Evolutionary conservation across 768 basidiomycete species (phyloP).

Genomic region (Rubroboletus pulcherrimus): DNA sequence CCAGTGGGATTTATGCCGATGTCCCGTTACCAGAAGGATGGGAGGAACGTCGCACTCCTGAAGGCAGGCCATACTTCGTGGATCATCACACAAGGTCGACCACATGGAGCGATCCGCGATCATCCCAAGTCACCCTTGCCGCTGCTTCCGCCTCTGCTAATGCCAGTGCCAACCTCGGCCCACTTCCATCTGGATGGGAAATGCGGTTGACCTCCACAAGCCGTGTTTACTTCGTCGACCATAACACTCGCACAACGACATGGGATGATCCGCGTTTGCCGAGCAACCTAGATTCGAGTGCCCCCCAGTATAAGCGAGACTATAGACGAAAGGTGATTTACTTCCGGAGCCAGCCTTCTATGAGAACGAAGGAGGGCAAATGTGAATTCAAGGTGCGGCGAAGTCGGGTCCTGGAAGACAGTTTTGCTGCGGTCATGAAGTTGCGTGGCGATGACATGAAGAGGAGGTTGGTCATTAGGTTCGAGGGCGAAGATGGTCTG

Average conservation of each 20-base stretch:
- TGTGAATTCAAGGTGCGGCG: slow-evolving; percentile 85
- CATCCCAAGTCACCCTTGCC: slow-evolving; percentile 44
- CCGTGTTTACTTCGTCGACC: slow-evolving; percentile 90
- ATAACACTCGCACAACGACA: slow-evolving; percentile 83
- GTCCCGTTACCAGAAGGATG: slow-evolving; percentile 83
- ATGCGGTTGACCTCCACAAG: slow-evolving; percentile 86
- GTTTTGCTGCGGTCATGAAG: slow-evolving; percentile 81
- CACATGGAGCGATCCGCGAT: slow-evolving; percentile 87
- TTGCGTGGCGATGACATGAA: slow-evolving; percentile 68
- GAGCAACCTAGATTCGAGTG: slow-evolving; percentile 76
- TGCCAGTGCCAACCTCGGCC: slow-evolving; percentile 64
- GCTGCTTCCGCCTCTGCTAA: slow-evolving; percentile 41
- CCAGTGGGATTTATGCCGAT: slow-evolving; percentile 43
- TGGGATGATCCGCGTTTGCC: slow-evolving; percentile 94
- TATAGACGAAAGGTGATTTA: slow-evolving; percentile 90
- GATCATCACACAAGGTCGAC: slow-evolving; percentile 83
- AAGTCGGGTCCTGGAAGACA: slow-evolving; percentile 80
- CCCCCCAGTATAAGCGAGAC: slow-evolving; percentile 94
- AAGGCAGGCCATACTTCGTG: slow-evolving; percentile 73
- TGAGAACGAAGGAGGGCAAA: slow-evolving; percentile 73
- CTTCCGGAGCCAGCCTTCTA: slow-evolving; percentile 86
- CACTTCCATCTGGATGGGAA: slow-evolving; percentile 90
- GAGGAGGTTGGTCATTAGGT: slow-evolving; percentile 66
- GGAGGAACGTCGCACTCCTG: slow-evolving; percentile 89
- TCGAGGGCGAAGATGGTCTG: slow-evolving; percentile 76